Evolutionary conservation across 306 rosid species (phyloP), one percentile per base, ranked within the genome.

Genomic region (Erythrophleum fordii): DNA sequence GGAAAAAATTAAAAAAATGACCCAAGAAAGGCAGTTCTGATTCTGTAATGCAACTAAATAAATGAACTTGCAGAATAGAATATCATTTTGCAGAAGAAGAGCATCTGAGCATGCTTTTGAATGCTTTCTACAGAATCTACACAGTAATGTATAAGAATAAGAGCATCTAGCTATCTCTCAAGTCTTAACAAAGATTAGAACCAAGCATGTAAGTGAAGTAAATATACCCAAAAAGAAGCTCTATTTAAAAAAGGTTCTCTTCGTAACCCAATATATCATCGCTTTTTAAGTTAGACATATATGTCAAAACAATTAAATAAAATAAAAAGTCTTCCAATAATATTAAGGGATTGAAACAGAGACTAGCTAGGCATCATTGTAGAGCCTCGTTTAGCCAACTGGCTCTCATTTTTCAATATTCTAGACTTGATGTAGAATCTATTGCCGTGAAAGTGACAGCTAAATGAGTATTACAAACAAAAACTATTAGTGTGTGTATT

Each of bases 351-450:
- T n/a, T n/a, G n/a, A n/a, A n/a, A n/a, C n/a, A n/a, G n/a, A n/a
- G n/a, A n/a, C n/a, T n/a, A n/a, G n/a, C n/a, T n/a, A n/a, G n/a
- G n/a, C n/a, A n/a, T n/a, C n/a, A n/a, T n/a, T n/a, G n/a, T n/a
- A n/a, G n/a, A n/a, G n/a, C n/a, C n/a, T 77, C 77, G 92, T 60
- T 35, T 73, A 28, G 23, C 79, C 66, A 55, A 48, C 12, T 73
- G 87, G 13, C 37, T 75, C 65, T 76, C 87, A 75, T 78, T 79
- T 78, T 87, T 87, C 59, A 82, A 77, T 55, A 77, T 20, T 23
- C 25, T 82, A 80, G 90, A 77, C 56, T 87, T 89, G 78, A 82
- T 25, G 73, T 79, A 72, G 73, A 80, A 61, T 13, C 76, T 87
- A 83, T 74, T 83, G 85, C 64, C 23, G 1, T 56, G 72, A 44